Base-by-base conservation (phyloP, 176 grass and related monocot species). In the Oryza meyeriana region DNA sequence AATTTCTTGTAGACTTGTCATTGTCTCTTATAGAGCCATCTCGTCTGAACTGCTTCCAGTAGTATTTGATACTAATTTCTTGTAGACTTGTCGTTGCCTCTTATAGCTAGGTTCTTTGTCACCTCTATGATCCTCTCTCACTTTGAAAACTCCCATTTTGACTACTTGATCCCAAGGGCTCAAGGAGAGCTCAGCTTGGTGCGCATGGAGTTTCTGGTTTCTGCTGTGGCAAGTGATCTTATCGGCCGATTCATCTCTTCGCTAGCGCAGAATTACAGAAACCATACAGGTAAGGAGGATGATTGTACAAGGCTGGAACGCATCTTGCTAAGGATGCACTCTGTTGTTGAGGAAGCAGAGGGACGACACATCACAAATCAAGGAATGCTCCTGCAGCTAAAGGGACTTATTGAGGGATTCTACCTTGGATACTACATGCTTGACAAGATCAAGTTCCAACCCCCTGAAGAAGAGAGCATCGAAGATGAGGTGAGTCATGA, bases 351-450 rank as follows among this genome's bases (percentile, higher is more conserved):
- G 52, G 85, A 87, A 31, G 79, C 79, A 39, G 79, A 77, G 25
- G 55, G 65, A 3, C 40, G 79, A n/a, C 4, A 28, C 17, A 70
- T 82, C 52, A 63, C 64, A 64, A 77, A 82, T 47, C 48, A 13
- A 36, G 71, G 78, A 35, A 87, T 82, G 85, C 65, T 87, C 14
- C 28, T 79, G 1, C 80, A 84, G 68, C 86, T 84, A 11, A 79
- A 67, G 68, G 57, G 38, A 47, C 80, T 84, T 14, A 61, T 34
- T 0, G 61, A 79, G 11, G 86, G 33, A 11, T 65, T 88, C 68
- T 73, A 84, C 25, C 20, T 67, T 5, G 86, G 86, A 28, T 10
- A 48, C 45, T 79, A 73, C 27, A 33, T 79, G 3, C 80, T 79
- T 2, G 86, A 88, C 61, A 74, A 0, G 44, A 5, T 79, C 28